phyloP scores from a whole-genome alignment of 2,329 filamentous ascomycete species.

The Plectosphaerella cucumerina region DNA sequence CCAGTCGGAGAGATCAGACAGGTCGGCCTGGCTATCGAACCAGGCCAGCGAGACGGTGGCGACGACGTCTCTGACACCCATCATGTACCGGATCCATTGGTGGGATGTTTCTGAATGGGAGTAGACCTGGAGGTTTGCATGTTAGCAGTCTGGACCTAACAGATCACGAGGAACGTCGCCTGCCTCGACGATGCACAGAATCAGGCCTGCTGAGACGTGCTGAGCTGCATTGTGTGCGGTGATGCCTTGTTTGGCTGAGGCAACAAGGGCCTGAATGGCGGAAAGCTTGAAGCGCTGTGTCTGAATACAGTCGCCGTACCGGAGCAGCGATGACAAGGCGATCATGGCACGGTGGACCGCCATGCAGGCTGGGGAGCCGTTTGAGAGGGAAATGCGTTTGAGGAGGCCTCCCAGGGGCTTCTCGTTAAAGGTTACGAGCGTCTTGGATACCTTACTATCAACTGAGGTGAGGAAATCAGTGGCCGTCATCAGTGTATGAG shows the following conservation, averaged over 20 bases:
- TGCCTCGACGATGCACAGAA: constrained; percentile 23
- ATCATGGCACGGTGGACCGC: constrained; percentile 19
- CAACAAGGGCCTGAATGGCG: constrained; percentile 15
- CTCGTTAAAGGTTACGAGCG: constrained; percentile 9
- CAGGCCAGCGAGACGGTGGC: background rate
- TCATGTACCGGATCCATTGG: constrained; percentile 22
- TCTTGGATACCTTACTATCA: constrained; percentile 2
- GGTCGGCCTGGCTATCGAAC: constrained; percentile 1
- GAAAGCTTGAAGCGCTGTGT: constrained; percentile 18
- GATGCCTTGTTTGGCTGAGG: constrained; percentile 13
- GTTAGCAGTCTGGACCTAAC: background rate
- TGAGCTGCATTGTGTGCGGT: constrained; percentile 15
- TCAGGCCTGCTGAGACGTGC: constrained; percentile 24
- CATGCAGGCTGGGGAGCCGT: constrained; percentile 12
- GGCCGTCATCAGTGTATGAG: background rate
- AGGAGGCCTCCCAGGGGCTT: constrained; percentile 16
- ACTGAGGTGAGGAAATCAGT: background rate
- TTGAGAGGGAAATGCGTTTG: constrained; percentile 17
- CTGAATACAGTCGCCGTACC: constrained; percentile 15
- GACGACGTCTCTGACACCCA: constrained; percentile 16
- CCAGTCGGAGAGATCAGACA: constrained; percentile 19
- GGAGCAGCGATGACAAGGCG: constrained; percentile 19
- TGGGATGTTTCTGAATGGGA: constrained; percentile 16
- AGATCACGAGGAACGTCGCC: background rate
- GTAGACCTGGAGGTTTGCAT: constrained; percentile 13